phyloP scores from a whole-genome alignment of 2,329 filamentous ascomycete species.

The Escovopsis weberi region DNA sequence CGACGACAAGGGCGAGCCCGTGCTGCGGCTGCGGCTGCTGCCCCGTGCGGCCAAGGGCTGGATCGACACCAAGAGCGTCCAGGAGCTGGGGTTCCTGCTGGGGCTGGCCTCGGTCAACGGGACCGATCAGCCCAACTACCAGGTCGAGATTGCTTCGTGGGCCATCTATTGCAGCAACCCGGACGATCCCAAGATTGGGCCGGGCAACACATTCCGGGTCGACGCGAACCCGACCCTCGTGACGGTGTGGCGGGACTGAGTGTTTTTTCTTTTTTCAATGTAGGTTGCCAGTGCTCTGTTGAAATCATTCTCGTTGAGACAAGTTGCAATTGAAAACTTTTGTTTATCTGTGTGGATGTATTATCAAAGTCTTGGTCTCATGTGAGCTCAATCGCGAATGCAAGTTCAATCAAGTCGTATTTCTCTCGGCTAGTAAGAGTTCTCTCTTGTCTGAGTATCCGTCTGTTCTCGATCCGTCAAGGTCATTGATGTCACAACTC shows the following conservation, averaged over 20 bases:
- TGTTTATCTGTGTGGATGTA: too few relatives aligned
- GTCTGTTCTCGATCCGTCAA: too few relatives aligned
- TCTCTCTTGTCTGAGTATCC: too few relatives aligned
- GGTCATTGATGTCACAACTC: neutral
- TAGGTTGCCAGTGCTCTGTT: too few relatives aligned
- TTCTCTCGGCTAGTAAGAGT: too few relatives aligned
- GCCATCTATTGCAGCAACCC: constrained; percentile 2
- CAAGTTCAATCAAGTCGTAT: too few relatives aligned
- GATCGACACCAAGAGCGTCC: neutral
- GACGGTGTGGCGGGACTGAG: neutral
- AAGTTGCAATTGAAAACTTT: too few relatives aligned
- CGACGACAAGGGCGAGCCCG: neutral
- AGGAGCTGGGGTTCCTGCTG: constrained; percentile 2
- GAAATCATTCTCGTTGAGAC: too few relatives aligned
- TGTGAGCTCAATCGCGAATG: too few relatives aligned
- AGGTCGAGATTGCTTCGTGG: neutral
- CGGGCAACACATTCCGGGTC: neutral
- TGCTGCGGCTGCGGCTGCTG: constrained; percentile 2
- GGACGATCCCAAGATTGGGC: neutral
- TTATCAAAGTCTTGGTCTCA: too few relatives aligned
- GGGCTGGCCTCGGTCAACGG: neutral
- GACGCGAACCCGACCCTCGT: neutral
- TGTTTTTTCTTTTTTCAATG: neutral
- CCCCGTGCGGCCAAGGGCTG: constrained; percentile 4
- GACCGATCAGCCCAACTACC: neutral